Base-by-base conservation (phyloP, 2,329 filamentous ascomycete genomes). In the Colletotrichum phormii region DNA sequence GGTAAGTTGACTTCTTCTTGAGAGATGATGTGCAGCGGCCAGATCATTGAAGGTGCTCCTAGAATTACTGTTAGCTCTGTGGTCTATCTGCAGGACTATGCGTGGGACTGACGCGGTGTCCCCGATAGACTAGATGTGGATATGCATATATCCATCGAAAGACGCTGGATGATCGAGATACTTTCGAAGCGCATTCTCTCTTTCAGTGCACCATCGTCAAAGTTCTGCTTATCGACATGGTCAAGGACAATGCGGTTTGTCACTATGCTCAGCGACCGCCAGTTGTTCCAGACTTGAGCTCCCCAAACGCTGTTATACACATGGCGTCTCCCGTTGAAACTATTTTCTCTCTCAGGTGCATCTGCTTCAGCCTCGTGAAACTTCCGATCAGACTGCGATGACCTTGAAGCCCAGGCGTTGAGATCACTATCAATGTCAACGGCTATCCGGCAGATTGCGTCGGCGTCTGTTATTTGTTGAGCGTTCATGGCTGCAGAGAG, bases 271-370 rank as follows among this genome's bases (percentile, higher is more conserved):
- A 76, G 9, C 2, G 70, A 65, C 13, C 75, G 75, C 77, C 75
- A 77, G 53, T 76, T 77, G 26, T 76, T 77, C 76, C 76, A 78
- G 9, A 73, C 69, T n/a, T 76, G 58, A 1, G 75, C 77, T 15
- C 58, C 65, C 72, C 73, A 75, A 15, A 61, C 59, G 33, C 58
- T 74, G 22, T 24, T 54, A 31, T 77, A 77, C 2, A 75, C 26
- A 59, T 77, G 76, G 0, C 58, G 24, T 26, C 75, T 75, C 8
- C 67, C 67, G 3, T 61, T 49, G 66, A 77, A 77, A 49, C 37
- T 63, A 4, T 3, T 2, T 3, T 22, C 12, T 15, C 22, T 6
- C 18, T 9, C 1, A 5, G 24, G 13, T 11, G 57, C 26, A 22
- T 33, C 37, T 33, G 15, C 26, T 13, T 51, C 31, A 18, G 35